Evolutionary conservation across 768 basidiomycete genomes (phyloP).

Genomic region (Boletales sp.): DNA sequence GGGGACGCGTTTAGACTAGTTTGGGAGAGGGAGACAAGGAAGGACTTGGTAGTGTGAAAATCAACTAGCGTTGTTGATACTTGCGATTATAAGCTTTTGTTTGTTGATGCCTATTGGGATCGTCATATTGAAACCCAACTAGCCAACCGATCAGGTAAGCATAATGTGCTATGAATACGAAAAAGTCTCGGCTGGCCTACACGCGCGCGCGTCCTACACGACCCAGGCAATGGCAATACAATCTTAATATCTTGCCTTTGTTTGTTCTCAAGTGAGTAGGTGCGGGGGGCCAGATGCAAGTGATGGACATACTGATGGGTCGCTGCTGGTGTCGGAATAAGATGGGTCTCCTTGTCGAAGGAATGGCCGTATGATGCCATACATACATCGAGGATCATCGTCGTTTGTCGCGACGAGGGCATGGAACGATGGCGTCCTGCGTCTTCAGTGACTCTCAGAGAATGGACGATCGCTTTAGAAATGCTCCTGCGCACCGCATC

Average conservation of each 20-base stretch:
- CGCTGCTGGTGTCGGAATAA: neutral
- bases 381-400: neutral
- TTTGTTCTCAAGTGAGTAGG: neutral
- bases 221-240: slow-evolving; percentile 1
- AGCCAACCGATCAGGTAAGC: slow-evolving; percentile 30
- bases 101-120: slow-evolving; percentile 37
- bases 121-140: slow-evolving; percentile 36
- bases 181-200: slow-evolving; percentile 8
- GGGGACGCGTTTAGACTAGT: slow-evolving; percentile 25
- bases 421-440: neutral
- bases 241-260: slow-evolving; percentile 6
- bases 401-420: slow-evolving; percentile 1
- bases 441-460: slow-evolving; percentile 3
- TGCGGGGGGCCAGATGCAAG: neutral
- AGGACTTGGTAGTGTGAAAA: slow-evolving; percentile 39
- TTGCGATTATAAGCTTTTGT: slow-evolving; percentile 39
- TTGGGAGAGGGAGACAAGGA: slow-evolving; percentile 31
- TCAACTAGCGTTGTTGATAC: slow-evolving; percentile 36
- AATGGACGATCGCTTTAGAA: slow-evolving; percentile 21
- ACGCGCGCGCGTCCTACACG: slow-evolving; percentile 8
- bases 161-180: slow-evolving; percentile 16
- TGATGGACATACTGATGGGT: slow-evolving; percentile 1
- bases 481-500: slow-evolving; percentile 23
- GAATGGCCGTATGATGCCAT: neutral
- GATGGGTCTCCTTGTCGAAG: neutral